Conservation (phyloP, 345 rosid species). For the Citropsis articulata region DNA sequence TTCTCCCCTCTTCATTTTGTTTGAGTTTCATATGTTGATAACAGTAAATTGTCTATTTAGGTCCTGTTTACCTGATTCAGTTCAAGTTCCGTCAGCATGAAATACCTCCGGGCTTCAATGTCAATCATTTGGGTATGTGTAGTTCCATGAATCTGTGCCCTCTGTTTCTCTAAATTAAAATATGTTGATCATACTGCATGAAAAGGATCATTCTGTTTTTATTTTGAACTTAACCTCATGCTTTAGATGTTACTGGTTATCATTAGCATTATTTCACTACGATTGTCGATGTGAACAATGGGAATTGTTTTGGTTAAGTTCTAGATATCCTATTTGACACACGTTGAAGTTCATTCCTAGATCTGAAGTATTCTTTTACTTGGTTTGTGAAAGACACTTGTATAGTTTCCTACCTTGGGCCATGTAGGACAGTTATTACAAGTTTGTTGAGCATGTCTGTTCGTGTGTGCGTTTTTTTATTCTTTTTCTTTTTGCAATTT, state of each 20-base stretch:
- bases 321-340: neutral
- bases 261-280: neutral
- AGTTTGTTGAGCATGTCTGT: neutral
- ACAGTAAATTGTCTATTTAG: conserved; percentile 24
- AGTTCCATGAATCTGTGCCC: neutral
- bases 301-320: neutral
- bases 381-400: neutral
- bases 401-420: neutral
- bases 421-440: neutral
- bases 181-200: neutral
- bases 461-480: no score
- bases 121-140: conserved; percentile 69
- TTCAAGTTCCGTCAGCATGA: conserved; percentile 93
- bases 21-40: conserved; percentile 3
- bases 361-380: neutral
- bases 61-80: conserved; percentile 81
- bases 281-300: neutral
- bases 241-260: neutral
- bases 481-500: neutral
- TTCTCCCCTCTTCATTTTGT: neutral
- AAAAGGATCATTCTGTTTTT: neutral
- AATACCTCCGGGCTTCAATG: conserved; percentile 83
- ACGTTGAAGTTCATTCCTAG: neutral
- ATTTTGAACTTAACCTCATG: neutral
- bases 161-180: neutral